These are phyloP conservation scores for Lasiodiplodia hormozganensis DNA, from an alignment of 2,329 filamentous ascomycete species.

Conservation along the genomic window DNA sequence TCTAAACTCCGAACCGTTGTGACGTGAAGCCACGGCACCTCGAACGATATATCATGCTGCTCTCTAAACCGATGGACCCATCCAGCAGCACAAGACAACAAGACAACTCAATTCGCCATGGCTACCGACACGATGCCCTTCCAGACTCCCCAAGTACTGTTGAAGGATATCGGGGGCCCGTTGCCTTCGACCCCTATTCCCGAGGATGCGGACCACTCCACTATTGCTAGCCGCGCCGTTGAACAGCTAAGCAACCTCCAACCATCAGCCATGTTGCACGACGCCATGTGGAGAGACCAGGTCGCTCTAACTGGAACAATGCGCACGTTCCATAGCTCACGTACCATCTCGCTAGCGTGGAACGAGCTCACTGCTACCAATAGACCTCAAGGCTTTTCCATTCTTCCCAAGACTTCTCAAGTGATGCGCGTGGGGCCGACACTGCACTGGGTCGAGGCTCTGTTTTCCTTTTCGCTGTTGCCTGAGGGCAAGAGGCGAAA, in stretches of 20 bases:
- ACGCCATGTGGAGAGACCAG: slow-evolving; percentile 61
- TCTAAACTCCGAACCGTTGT: background rate
- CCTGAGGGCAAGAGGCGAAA: slow-evolving; percentile 35
- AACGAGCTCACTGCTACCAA: slow-evolving; percentile 41
- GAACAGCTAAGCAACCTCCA: slow-evolving; percentile 32
- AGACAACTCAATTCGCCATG: background rate
- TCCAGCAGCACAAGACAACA: background rate
- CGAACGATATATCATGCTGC: background rate
- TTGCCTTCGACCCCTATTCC: slow-evolving; percentile 33
- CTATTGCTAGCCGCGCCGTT: slow-evolving; percentile 31
- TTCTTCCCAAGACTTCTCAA: slow-evolving; percentile 33
- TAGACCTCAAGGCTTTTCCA: slow-evolving; percentile 39
- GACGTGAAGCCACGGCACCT: background rate
- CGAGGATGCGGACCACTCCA: slow-evolving; percentile 30
- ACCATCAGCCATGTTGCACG: slow-evolving; percentile 28
- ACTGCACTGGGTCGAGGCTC: slow-evolving; percentile 40
- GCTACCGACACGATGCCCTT: background rate
- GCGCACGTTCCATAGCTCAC: slow-evolving; percentile 58
- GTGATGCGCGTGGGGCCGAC: slow-evolving; percentile 33
- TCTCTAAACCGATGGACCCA: background rate
- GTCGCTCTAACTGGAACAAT: slow-evolving; percentile 64
- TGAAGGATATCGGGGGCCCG: slow-evolving; percentile 32
- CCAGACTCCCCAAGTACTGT: slow-evolving; percentile 3
- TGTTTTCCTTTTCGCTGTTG: slow-evolving; percentile 40
- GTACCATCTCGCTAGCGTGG: slow-evolving; percentile 50